These are phyloP conservation scores for Rhinocladiella mackenziei DNA, from an alignment of 2,329 filamentous ascomycete genomes.

Conservation along the genomic window DNA sequence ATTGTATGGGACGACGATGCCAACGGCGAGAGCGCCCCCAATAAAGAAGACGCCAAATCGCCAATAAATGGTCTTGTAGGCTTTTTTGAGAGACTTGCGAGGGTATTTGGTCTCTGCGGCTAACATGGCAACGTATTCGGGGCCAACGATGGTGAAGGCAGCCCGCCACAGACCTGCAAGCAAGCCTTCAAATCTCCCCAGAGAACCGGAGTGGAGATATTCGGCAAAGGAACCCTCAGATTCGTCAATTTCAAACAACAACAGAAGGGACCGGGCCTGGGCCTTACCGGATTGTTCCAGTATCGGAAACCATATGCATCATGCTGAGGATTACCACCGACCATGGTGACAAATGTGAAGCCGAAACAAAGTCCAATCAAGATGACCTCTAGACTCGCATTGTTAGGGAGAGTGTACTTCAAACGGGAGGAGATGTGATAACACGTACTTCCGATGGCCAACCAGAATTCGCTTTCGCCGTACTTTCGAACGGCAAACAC, in stretches of 20 bases:
- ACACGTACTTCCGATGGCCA: constrained; percentile 48
- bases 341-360: constrained; percentile 48
- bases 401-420: background rate
- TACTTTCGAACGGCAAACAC: constrained; percentile 4
- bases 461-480: constrained; percentile 43
- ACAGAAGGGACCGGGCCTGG: constrained; percentile 15
- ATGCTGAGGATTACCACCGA: constrained; percentile 45
- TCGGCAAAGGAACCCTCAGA: constrained; percentile 5
- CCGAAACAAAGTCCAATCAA: constrained; percentile 49
- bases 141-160: constrained; percentile 60
- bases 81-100: constrained; percentile 60
- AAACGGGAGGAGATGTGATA: background rate
- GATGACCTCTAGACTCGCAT: constrained; percentile 36
- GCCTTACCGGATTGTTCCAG: constrained; percentile 52
- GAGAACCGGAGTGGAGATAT: too few species aligned
- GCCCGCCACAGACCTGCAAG: constrained; percentile 69
- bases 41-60: constrained; percentile 71
- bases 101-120: constrained; percentile 60
- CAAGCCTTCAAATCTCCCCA: constrained; percentile 38
- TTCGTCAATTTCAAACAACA: background rate
- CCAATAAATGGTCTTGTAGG: constrained; percentile 64
- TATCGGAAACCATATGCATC: constrained; percentile 56
- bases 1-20: constrained; percentile 65
- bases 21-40: constrained; percentile 64
- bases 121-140: constrained; percentile 58